These are phyloP conservation scores for Colletotrichum destructivum DNA, from an alignment of 2,329 filamentous ascomycete species.

Conservation along the genomic window DNA sequence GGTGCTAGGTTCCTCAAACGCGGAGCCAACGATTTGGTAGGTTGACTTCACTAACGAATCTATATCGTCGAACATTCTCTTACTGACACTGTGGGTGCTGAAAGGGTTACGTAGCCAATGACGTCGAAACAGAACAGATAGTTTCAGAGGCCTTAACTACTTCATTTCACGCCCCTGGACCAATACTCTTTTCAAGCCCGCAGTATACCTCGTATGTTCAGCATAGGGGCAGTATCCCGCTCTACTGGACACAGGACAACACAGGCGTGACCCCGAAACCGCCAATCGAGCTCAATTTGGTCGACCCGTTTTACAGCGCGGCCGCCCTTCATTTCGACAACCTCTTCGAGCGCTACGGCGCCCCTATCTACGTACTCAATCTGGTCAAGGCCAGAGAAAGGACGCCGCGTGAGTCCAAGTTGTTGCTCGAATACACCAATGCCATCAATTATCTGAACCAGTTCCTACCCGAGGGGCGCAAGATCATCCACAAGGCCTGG, in stretches of 20 bases:
- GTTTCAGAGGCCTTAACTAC: slow-evolving; percentile 95
- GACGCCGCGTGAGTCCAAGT: slow-evolving; percentile 90
- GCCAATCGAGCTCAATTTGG: slow-evolving; percentile 93
- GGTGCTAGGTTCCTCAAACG: slow-evolving; percentile 95
- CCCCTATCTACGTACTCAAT: slow-evolving; percentile 92
- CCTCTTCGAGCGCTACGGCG: slow-evolving; percentile 92
- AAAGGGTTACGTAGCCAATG: slow-evolving; percentile 93
- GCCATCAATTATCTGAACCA: slow-evolving; percentile 95
- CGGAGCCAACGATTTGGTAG: slow-evolving; percentile 86
- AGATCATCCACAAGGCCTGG: slow-evolving; percentile 95
- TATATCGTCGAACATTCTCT: background rate
- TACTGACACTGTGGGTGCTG: background rate
- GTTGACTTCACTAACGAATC: slow-evolving; percentile 17
- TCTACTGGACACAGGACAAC: slow-evolving; percentile 98
- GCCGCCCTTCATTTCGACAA: slow-evolving; percentile 96
- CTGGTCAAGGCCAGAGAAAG: slow-evolving; percentile 91
- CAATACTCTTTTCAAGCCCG: slow-evolving; percentile 87
- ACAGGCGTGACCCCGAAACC: slow-evolving; percentile 96
- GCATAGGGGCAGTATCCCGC: slow-evolving; percentile 94
- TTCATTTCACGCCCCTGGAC: slow-evolving; percentile 93
- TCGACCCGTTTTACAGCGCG: slow-evolving; percentile 95
- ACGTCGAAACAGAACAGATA: slow-evolving; percentile 98
- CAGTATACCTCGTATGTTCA: slow-evolving; percentile 97
- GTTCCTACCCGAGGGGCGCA: slow-evolving; percentile 85
- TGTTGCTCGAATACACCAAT: slow-evolving; percentile 88